These are phyloP conservation scores for Ascosphaera apis DNA, from an alignment of 2,329 filamentous ascomycete genomes.

Conservation along the genomic window DNA sequence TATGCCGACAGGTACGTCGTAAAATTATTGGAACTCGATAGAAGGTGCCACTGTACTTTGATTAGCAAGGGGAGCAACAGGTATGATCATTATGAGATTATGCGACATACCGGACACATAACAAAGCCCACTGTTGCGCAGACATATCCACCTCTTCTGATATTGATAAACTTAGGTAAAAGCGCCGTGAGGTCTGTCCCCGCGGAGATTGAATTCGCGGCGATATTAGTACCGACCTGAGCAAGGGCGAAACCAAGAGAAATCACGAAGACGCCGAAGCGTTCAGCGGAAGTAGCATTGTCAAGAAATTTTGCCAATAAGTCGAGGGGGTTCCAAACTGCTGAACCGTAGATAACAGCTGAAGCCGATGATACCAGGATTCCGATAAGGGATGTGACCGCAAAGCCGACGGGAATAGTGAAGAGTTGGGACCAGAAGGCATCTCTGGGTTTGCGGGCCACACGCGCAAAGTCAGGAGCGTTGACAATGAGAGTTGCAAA, in stretches of 20 bases:
- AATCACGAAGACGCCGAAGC: conserved; percentile 57
- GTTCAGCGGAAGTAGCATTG: conserved; percentile 42
- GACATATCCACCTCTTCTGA: conserved; percentile 68
- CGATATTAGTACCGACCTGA: conserved; percentile 69
- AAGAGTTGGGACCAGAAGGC: conserved; percentile 62
- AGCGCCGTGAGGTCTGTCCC: conserved; percentile 66
- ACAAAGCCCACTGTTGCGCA: conserved; percentile 57
- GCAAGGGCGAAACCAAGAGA: conserved; percentile 49
- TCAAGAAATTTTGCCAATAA: conserved; percentile 45
- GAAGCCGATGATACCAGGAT: conserved; percentile 54
- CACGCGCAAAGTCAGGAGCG: conserved; percentile 67
- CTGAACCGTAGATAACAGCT: conserved; percentile 35
- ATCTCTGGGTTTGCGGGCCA: conserved; percentile 51
- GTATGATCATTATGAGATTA: not conserved
- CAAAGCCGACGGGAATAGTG: conserved; percentile 49
- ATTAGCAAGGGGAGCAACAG: conserved; percentile 1
- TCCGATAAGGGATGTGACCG: conserved; percentile 63
- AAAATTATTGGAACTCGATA: conserved; percentile 50
- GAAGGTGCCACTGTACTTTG: conserved; percentile 31
- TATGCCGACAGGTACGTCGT: conserved; percentile 82
- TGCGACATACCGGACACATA: conserved; percentile 46
- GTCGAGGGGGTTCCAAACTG: conserved; percentile 52
- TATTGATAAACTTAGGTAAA: conserved; percentile 57
- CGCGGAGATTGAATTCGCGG: conserved; percentile 64
- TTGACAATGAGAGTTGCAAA: conserved; percentile 68